Evolutionary conservation across 768 basidiomycete species (phyloP).

Genomic region (Neoboletus brunneissimus): DNA sequence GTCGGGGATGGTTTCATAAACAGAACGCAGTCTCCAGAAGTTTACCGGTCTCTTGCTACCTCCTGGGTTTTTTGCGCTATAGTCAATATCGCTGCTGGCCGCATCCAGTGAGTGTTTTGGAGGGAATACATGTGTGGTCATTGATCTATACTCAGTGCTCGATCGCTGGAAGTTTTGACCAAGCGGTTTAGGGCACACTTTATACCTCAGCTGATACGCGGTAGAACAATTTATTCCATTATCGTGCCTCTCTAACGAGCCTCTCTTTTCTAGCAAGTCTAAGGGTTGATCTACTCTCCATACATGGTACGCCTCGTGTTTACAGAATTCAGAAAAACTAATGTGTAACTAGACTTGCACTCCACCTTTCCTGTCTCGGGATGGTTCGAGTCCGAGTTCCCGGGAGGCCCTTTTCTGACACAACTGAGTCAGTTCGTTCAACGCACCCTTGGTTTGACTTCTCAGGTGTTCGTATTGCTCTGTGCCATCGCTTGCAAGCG

Average conservation of each 20-base stretch:
- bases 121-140: neutral
- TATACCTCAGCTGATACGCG: conserved; percentile 38
- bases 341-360: conserved; percentile 13
- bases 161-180: conserved; percentile 19
- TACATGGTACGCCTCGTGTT: conserved; percentile 14
- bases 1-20: conserved; percentile 8
- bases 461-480: conserved; percentile 25
- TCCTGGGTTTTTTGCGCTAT: conserved; percentile 30
- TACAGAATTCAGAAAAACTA: neutral
- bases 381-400: conserved; percentile 34
- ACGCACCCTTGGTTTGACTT: conserved; percentile 23
- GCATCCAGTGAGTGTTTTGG: conserved; percentile 17
- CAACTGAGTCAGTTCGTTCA: conserved; percentile 24
- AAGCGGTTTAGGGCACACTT: conserved; percentile 39
- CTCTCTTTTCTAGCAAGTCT: conserved; percentile 21
- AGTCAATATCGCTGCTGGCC: conserved; percentile 22
- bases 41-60: conserved; percentile 21
- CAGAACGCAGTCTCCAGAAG: neutral
- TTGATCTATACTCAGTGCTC: conserved; percentile 14
- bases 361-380: conserved; percentile 14
- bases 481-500: conserved; percentile 13
- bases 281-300: conserved; percentile 19
- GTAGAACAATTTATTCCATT: conserved; percentile 17
- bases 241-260: conserved; percentile 7
- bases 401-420: conserved; percentile 35